These are phyloP conservation scores for Fusarium chlamydosporum DNA, from an alignment of 2,329 filamentous ascomycete species.

Conservation along the genomic window DNA sequence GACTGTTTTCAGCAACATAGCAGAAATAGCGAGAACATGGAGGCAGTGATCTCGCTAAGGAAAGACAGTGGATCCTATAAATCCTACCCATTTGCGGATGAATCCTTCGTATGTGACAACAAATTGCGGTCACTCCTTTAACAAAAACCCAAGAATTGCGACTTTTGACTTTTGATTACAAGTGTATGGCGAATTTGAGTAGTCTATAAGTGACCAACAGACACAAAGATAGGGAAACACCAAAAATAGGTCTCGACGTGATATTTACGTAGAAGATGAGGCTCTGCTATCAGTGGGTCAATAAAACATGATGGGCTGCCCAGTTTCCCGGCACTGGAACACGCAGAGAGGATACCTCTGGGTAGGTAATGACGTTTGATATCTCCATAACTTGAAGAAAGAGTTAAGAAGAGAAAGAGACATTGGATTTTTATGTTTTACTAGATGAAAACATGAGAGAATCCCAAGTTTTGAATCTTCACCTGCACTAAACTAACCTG, in stretches of 20 bases:
- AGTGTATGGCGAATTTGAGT: no score
- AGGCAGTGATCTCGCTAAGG: conserved; percentile 17
- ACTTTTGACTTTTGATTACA: no score
- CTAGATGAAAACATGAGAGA: not conserved
- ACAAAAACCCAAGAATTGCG: no score
- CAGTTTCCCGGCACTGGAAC: not conserved
- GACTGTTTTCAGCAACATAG: no score
- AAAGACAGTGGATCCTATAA: conserved; percentile 2
- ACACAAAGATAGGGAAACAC: not conserved
- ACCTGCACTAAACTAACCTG: conserved; percentile 1
- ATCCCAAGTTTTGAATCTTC: not conserved
- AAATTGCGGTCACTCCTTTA: not conserved
- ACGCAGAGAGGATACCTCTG: no score
- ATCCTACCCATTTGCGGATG: not conserved
- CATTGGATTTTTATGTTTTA: not conserved
- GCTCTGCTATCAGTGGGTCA: conserved; percentile 24
- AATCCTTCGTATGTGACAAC: not conserved
- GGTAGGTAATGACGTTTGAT: conserved; percentile 12
- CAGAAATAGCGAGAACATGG: not conserved
- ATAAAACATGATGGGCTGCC: conserved; percentile 12
- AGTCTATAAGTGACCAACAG: not conserved
- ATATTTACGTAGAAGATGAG: conserved; percentile 17
- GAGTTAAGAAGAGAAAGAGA: not conserved
- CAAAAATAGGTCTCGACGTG: conserved; percentile 22
- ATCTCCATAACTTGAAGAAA: conserved; percentile 1